Percentiles rank a stretch among this genome's conserved stretches.
Conservation (phyloP, 2,329 filamentous ascomycete genomes). For the Fusarium chuoi region DNA sequence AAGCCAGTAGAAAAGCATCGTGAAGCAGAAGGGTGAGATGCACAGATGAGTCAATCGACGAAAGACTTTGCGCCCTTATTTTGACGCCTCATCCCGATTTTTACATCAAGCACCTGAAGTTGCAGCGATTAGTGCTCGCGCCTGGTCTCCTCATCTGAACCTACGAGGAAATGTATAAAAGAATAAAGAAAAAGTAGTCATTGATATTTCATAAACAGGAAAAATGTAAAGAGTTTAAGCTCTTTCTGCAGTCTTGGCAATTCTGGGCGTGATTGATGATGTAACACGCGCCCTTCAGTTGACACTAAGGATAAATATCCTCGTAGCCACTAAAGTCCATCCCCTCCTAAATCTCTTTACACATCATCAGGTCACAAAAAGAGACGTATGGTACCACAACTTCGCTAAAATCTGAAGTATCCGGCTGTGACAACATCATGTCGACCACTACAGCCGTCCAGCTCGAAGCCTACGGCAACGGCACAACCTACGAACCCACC, state of each 20-base stretch:
- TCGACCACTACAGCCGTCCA: conserved; percentile 29
- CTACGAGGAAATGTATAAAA: too few relatives aligned
- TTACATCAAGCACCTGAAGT: background rate
- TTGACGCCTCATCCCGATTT: background rate
- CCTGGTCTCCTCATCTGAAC: accelerated
- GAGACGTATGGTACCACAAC: background rate
- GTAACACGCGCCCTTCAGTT: conserved; percentile 23
- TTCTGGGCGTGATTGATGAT: background rate
- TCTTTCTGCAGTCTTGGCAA: background rate
- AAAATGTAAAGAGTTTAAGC: accelerated
- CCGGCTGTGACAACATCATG: background rate
- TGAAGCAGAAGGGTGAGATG: background rate
- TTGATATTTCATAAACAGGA: too few relatives aligned
- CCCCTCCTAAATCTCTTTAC: accelerated
- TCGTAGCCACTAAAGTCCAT: background rate
- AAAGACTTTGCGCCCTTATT: background rate
- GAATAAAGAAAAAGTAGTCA: too few relatives aligned
- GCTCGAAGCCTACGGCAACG: conserved; percentile 22
- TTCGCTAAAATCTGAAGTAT: background rate
- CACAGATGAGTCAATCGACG: background rate
- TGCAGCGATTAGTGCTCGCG: background rate
- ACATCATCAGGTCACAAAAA: background rate
- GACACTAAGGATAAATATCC: conserved; percentile 5
- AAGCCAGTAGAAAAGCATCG: too few relatives aligned
- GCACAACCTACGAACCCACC: background rate